phyloP scores from a whole-genome alignment of 176 grass and related monocot species.

The Aechmea fasciata region DNA sequence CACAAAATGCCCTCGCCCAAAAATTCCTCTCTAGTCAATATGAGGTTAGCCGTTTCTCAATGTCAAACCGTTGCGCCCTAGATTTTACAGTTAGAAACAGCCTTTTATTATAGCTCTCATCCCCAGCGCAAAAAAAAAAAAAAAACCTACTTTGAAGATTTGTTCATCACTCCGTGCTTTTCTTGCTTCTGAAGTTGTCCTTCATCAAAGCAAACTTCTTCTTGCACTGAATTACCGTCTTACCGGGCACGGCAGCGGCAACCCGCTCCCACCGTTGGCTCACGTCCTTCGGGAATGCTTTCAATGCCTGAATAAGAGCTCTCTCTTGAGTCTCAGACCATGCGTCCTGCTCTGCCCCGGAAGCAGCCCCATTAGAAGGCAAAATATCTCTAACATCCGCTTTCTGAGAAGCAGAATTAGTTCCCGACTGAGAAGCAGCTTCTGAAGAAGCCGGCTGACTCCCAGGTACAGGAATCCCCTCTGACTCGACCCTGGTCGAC shows the following conservation, averaged over 20 bases:
- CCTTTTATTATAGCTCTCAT: not conserved
- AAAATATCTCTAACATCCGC: conserved; percentile 16
- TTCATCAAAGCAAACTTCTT: conserved; percentile 86
- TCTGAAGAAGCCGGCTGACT: conserved; percentile 29
- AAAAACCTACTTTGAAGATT: not conserved
- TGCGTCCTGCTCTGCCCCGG: conserved; percentile 41
- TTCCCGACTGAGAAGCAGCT: conserved; percentile 16
- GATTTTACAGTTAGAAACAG: not conserved
- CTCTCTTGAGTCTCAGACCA: conserved; percentile 85
- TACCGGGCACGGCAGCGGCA: conserved; percentile 81
- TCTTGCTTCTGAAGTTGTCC: conserved; percentile 82
- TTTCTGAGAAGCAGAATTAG: conserved; percentile 26
- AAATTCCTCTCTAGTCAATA: not conserved
- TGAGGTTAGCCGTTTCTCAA: not conserved
- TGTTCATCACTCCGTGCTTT: conserved; percentile 40
- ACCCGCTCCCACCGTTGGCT: conserved; percentile 97
- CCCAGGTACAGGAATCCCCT: conserved; percentile 15
- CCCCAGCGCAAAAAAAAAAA: not conserved
- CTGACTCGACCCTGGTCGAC: conserved; percentile 50
- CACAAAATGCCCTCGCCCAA: no score
- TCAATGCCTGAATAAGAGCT: conserved; percentile 82
- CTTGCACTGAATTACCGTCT: conserved; percentile 90
- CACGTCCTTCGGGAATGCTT: conserved; percentile 88
- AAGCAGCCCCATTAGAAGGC: conserved; percentile 31
- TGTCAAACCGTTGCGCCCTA: no score